A percentile compares a stretch with the other conserved stretches of the same genome.
Evolutionary conservation across 2,329 filamentous ascomycete genomes (phyloP).

Genomic region (Biscogniauxia sp.): DNA sequence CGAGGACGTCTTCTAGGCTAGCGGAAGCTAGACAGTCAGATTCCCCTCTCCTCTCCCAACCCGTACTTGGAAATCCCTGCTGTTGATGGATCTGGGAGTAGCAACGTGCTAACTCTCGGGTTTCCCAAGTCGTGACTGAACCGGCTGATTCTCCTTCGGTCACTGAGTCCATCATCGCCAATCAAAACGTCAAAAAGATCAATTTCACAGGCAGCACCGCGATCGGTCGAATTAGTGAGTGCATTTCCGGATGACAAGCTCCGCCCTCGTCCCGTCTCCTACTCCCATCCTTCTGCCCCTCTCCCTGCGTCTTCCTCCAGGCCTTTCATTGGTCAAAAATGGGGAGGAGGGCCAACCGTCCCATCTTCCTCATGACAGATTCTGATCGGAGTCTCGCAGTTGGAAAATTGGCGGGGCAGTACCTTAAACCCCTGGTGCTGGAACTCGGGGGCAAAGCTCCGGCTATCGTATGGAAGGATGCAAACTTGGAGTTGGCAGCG

Average conservation of each 20-base stretch:
- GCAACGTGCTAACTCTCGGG: not conserved
- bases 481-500: slow-evolving; percentile 62
- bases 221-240: slow-evolving; percentile 56
- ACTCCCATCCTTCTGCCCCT: not conserved
- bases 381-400: slow-evolving; percentile 30
- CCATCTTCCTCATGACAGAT: not conserved
- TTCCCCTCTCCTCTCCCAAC: not conserved
- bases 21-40: not conserved
- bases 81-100: not conserved
- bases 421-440: slow-evolving; percentile 65
- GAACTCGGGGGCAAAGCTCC: slow-evolving; percentile 71
- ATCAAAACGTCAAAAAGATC: slow-evolving; percentile 61
- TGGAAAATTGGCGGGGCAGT: slow-evolving; percentile 58
- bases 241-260: not conserved
- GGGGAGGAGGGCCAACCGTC: too few species aligned
- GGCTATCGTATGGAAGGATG: slow-evolving; percentile 65
- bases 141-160: slow-evolving; percentile 56
- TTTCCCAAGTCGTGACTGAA: slow-evolving; percentile 48
- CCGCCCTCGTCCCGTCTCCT: not conserved
- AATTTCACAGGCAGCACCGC: slow-evolving; percentile 69
- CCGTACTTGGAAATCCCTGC: not conserved
- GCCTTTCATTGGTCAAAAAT: not conserved
- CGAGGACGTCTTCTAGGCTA: not conserved
- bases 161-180: slow-evolving; percentile 59
- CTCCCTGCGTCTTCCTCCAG: not conserved